Base-by-base conservation (phyloP, 2,329 filamentous ascomycete genomes). In the Aspergillus neotritici region DNA sequence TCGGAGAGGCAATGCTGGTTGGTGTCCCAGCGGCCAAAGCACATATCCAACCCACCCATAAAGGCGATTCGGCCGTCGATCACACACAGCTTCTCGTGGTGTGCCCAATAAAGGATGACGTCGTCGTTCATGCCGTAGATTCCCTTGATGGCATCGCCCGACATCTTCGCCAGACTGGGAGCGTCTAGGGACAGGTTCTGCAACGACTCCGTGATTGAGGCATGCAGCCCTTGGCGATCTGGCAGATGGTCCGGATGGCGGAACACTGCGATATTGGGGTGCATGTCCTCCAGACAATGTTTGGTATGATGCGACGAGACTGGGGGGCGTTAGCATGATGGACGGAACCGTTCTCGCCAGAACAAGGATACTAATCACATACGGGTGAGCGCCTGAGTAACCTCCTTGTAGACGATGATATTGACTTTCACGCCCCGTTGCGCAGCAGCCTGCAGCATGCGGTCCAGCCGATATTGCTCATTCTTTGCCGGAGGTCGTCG, bases 391-490 rank as follows among this genome's bases (percentile, higher is more conserved):
- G 87, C 86, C 58, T 87, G 84, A 3, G 85, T 80, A 6, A 91
- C 86, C 52, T 96, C 90, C 68, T 94, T 95, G 71, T 95, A 95
- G 9, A 95, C 87, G 41, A 95, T 89, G 40, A 94, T 76, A 55
- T 90, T 84, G 55, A 95, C 75, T 55, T 84, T 80, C 35, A 95
- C 89, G 33, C 89, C 90, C 34, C 89, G 80, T 66, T 91, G 78
- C 17, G 90, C 88, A 7, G 88, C 89, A 42, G 83, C 83, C 56
- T 85, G 77, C 37, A 95, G 78, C 82, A 94, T 83, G 38, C 82
- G 79, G 66, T 95, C 89, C 31, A 95, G 71, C 5, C 89, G 82
- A 62, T 94, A 95, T 55, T 84, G 75, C 63, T 94, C 83, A 66
- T 94, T 89, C 61, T 79, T 77, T 14, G 86, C 80, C 7, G 88